Base-by-base conservation (phyloP, 345 rosid species). In the Rubroshorea leprosula region DNA sequence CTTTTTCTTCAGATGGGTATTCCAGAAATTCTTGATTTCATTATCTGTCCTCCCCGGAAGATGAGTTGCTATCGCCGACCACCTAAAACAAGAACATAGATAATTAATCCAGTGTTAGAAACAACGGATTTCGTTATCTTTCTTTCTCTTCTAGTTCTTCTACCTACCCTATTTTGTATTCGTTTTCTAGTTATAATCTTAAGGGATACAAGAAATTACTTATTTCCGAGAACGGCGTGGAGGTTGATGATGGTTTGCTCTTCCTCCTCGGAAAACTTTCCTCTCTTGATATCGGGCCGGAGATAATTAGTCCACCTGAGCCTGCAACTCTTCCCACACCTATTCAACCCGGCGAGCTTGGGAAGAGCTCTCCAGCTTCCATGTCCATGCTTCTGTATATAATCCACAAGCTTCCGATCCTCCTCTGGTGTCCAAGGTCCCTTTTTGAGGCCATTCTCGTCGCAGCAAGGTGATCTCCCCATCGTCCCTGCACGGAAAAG, bases 311-410 rank as follows among this genome's bases (percentile, higher is more conserved):
- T 87, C 95, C 95, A 84, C 54, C 95, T 54, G 20, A 84, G 70
- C 65, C 95, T 76, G 60, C 95, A 87, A 69, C 95, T 87, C 68
- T 87, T 87, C 5, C 95, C 95, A 22, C 95, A 87, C 54, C 95
- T 68, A 63, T 87, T 84, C 49, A 84, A 59, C 19, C 95, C 91
- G 9, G 91, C 89, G 51, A 76, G 83, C 67, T 63, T 76, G 0
- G 95, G 91, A 55, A 84, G 86, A 39, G 86, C 84, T 72, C 85
- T 78, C 95, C 95, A 87, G 47, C 88, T 87, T 75, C 86, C 89
- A 76, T 80, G 86, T 23, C 89, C 95, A 16, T 84, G 68, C 22
- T 75, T 62, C 51, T 70, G 67, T 44, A 87, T 80, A 68, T 72
- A 74, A 59, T 78, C 80, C 3, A 78, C 61, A 41, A 87, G 76